phyloP scores from a whole-genome alignment of 495 filamentous ascomycete genomes.

The Penicillium manginii region DNA sequence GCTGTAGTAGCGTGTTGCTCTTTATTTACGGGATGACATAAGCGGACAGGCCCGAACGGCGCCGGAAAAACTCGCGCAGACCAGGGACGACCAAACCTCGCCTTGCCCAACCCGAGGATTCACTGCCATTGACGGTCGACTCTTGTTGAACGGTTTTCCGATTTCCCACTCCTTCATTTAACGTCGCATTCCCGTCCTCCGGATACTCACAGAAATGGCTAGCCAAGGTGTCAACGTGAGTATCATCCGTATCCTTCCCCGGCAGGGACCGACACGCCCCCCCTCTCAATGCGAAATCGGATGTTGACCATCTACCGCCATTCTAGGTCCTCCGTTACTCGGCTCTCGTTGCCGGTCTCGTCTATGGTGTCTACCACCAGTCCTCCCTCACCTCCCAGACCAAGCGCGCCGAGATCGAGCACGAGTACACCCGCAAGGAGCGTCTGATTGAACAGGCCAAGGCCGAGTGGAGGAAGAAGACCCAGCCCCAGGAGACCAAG shows the following conservation, averaged over 20 bases:
- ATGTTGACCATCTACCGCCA: slow-evolving; percentile 26
- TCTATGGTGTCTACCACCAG: slow-evolving; percentile 95
- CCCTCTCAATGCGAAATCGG: slow-evolving; percentile 22
- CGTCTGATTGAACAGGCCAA: slow-evolving; percentile 88
- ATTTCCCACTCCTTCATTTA: slow-evolving; percentile 31
- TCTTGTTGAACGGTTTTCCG: slow-evolving; percentile 40
- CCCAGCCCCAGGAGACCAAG: slow-evolving; percentile 53
- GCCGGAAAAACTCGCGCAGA: slow-evolving; percentile 58
- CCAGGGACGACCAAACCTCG: slow-evolving; percentile 50
- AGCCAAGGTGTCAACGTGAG: slow-evolving; percentile 57
- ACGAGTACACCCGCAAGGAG: slow-evolving; percentile 86
- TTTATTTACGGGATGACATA: slow-evolving; percentile 52
- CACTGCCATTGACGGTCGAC: slow-evolving; percentile 49
- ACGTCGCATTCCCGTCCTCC: slow-evolving; percentile 25
- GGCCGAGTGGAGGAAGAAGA: slow-evolving; percentile 82
- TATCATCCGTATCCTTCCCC: slow-evolving; percentile 15
- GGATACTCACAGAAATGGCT: slow-evolving; percentile 46
- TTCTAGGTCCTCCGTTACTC: slow-evolving; percentile 91
- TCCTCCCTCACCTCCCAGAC: slow-evolving; percentile 67
- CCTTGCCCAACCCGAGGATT: slow-evolving; percentile 38
- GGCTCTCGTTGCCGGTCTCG: slow-evolving; percentile 81
- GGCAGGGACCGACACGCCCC: slow-evolving; percentile 16
- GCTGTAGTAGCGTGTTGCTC: slow-evolving; percentile 18
- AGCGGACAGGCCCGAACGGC: slow-evolving; percentile 41
- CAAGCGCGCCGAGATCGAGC: slow-evolving; percentile 66